Percentiles rank a stretch among this genome's conserved stretches.
Conservation (phyloP, 768 basidiomycete genomes). For the Suillus tomentosus region DNA sequence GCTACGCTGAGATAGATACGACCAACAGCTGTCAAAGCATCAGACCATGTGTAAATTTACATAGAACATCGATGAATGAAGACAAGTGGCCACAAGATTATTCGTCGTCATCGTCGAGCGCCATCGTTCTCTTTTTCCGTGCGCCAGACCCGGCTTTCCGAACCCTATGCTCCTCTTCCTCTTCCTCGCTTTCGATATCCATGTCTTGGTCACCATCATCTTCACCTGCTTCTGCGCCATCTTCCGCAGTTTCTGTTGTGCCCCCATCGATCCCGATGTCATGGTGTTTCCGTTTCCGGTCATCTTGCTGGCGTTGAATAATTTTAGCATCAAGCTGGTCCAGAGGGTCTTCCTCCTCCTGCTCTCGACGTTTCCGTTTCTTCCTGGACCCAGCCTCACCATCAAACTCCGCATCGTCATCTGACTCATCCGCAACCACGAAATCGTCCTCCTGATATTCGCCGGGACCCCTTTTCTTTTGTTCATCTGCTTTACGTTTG, state of each 20-base stretch:
- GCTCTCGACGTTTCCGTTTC: constrained; percentile 43
- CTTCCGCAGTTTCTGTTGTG: constrained; percentile 21
- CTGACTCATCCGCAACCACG: constrained; percentile 75
- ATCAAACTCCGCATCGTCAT: constrained; percentile 53
- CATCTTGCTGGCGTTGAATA: constrained; percentile 53
- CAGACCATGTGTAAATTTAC: neutral
- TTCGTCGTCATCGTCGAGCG: constrained; percentile 64
- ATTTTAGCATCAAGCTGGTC: constrained; percentile 75
- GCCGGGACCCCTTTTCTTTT: constrained; percentile 55
- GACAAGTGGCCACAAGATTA: constrained; percentile 35
- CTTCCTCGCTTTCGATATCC: constrained; percentile 75
- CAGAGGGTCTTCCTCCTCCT: constrained; percentile 63
- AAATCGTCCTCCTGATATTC: constrained; percentile 89
- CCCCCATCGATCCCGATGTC: constrained; percentile 31
- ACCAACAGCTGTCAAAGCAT: constrained; percentile 1
- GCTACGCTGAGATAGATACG: constrained; percentile 30
- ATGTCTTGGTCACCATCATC: constrained; percentile 51
- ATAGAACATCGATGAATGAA: constrained; percentile 3
- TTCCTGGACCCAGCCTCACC: constrained; percentile 38
- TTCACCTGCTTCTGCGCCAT: constrained; percentile 24
- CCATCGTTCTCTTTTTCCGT: constrained; percentile 59
- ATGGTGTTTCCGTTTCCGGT: constrained; percentile 44
- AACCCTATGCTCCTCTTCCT: constrained; percentile 70
- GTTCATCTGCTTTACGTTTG: constrained; percentile 47
- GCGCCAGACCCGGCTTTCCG: constrained; percentile 54